Evolutionary conservation across 495 filamentous ascomycete species (phyloP).

Genomic region (Alectoria sarmentosa): DNA sequence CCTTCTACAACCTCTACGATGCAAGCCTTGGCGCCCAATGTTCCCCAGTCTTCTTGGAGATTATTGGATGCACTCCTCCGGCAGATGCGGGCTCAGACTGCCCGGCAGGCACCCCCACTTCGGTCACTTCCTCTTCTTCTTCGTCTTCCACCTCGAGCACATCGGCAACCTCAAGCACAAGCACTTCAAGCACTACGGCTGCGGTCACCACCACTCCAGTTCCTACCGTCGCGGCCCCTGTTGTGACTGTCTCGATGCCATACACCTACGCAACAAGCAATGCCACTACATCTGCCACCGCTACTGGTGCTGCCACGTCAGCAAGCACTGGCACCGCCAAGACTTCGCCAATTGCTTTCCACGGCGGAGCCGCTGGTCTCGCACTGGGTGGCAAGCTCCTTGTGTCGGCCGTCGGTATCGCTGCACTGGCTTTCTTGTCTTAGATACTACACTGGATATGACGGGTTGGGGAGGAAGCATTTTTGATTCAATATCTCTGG

Average conservation of each 20-base stretch:
- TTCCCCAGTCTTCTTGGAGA: constrained; percentile 43
- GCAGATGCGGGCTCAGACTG: background rate
- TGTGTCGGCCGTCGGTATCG: constrained; percentile 3
- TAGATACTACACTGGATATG: background rate
- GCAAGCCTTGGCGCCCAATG: constrained; percentile 47
- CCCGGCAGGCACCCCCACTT: background rate
- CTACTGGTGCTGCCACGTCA: background rate
- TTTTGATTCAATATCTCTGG: background rate
- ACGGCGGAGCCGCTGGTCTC: constrained; percentile 6
- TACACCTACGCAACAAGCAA: background rate
- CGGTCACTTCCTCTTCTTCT: background rate
- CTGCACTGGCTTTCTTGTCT: constrained; percentile 3
- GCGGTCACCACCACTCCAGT: background rate
- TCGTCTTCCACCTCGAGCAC: background rate
- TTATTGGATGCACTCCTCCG: constrained; percentile 18
- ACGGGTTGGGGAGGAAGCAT: background rate
- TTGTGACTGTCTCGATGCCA: constrained; percentile 1
- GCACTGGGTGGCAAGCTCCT: constrained; percentile 12
- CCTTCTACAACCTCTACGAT: constrained; percentile 60
- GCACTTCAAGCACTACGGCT: background rate
- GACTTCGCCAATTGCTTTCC: constrained; percentile 2
- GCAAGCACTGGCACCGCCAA: background rate
- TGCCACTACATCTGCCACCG: background rate
- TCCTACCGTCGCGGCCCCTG: background rate
- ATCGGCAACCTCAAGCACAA: background rate